phyloP scores from a whole-genome alignment of 768 basidiomycete species.

The Pleurotus eryngii region DNA sequence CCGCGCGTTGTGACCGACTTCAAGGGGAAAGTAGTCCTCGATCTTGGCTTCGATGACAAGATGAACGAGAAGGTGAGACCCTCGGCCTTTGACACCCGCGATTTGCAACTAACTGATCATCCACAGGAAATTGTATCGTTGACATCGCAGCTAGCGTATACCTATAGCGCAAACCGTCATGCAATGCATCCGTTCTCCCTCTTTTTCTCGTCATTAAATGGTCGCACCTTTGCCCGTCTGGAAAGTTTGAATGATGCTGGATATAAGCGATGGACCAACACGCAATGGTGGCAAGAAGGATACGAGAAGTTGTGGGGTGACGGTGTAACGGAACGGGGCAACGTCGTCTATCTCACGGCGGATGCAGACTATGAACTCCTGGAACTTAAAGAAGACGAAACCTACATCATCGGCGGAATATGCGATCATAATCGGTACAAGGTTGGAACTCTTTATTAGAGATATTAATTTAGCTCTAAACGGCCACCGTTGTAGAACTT shows the following conservation, averaged over 20 bases:
- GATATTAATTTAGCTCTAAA: slow-evolving; percentile 5
- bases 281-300: slow-evolving; percentile 80
- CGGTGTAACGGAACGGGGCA: slow-evolving; percentile 33
- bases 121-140: slow-evolving; percentile 86
- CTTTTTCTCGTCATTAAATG: slow-evolving; percentile 78
- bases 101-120: slow-evolving; percentile 2
- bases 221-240: slow-evolving; percentile 61
- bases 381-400: slow-evolving; percentile 80
- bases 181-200: slow-evolving; percentile 70
- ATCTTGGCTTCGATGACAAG: slow-evolving; percentile 88
- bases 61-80: slow-evolving; percentile 84
- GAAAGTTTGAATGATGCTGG: slow-evolving; percentile 62
- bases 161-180: slow-evolving; percentile 83
- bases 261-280: slow-evolving; percentile 76
- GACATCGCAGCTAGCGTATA: slow-evolving; percentile 86
- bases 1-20: slow-evolving; percentile 16
- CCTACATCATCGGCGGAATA: slow-evolving; percentile 94
- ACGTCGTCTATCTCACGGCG: slow-evolving; percentile 88
- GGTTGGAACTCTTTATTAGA: slow-evolving; percentile 33
- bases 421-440: slow-evolving; percentile 97
- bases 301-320: slow-evolving; percentile 67
- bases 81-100: not conserved
- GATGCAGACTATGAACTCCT: slow-evolving; percentile 84
- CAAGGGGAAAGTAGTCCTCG: slow-evolving; percentile 71
- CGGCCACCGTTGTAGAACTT: slow-evolving; percentile 57